These are phyloP conservation scores for Termitomyces heimii DNA, from an alignment of 768 basidiomycete genomes.

Conservation along the genomic window DNA sequence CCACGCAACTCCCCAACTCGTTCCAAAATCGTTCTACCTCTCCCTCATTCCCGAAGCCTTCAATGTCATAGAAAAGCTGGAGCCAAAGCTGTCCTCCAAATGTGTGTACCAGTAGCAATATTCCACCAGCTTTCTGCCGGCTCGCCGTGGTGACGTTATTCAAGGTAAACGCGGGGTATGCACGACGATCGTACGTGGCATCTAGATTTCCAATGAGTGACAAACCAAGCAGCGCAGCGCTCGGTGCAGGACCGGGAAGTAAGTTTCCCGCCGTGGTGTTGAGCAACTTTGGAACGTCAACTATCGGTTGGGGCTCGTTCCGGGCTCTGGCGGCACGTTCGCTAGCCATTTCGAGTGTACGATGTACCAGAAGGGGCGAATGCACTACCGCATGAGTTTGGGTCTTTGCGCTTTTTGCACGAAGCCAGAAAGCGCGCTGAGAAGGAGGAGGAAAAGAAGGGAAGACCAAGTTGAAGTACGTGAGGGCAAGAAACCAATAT, in stretches of 20 bases:
- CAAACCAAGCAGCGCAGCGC: conserved; percentile 43
- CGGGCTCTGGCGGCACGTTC: conserved; percentile 35
- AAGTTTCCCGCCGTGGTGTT: conserved; percentile 4
- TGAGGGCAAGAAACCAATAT: conserved; percentile 58
- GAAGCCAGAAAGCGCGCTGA: conserved; percentile 47
- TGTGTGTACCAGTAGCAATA: conserved; percentile 58
- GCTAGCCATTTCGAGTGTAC: conserved; percentile 44
- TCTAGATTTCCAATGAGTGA: conserved; percentile 69
- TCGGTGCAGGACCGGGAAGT: conserved; percentile 18
- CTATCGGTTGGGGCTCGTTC: not conserved
- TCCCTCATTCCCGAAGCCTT: conserved; percentile 19
- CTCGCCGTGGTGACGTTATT: conserved; percentile 60
- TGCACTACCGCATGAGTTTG: conserved; percentile 47
- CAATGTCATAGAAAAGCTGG: conserved; percentile 24
- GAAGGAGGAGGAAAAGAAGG: conserved; percentile 50
- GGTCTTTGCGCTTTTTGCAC: conserved; percentile 44
- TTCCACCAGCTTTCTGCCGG: conserved; percentile 53
- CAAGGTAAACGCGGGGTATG: conserved; percentile 40
- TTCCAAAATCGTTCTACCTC: conserved; percentile 23
- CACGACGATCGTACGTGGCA: conserved; percentile 48
- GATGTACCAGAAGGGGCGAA: conserved; percentile 41
- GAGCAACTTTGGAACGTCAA: not conserved
- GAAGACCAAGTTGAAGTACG: conserved; percentile 62
- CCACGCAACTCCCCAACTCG: conserved; percentile 17
- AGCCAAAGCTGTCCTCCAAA: conserved; percentile 57